Conservation (phyloP, 768 basidiomycete species). For the Phanerodontia chrysosporium region DNA sequence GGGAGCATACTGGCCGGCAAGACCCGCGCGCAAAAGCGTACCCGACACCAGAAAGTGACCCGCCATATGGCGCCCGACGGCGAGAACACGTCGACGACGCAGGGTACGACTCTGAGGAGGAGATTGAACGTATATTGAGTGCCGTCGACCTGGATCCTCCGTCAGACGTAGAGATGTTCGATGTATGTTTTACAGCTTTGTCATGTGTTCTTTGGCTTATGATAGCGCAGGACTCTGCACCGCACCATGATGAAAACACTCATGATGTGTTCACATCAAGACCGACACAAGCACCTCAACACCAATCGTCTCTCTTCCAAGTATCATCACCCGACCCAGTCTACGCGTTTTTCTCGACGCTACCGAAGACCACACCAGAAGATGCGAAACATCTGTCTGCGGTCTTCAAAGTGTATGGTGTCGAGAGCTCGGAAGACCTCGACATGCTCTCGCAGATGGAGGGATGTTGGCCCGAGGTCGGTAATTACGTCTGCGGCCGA, state of each 20-base stretch:
- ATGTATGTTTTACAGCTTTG: neutral
- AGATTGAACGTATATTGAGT: neutral
- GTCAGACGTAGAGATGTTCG: neutral
- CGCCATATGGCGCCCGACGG: neutral
- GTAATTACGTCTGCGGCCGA: neutral
- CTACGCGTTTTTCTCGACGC: neutral
- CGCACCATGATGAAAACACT: neutral
- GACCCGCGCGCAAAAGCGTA: neutral
- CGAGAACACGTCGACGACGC: neutral
- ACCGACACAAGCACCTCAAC: neutral
- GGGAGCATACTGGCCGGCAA: neutral
- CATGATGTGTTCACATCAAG: neutral
- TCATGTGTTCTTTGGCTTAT: neutral
- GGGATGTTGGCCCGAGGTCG: constrained; percentile 3
- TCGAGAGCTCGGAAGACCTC: constrained; percentile 1
- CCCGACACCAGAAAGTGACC: neutral
- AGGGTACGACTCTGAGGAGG: neutral
- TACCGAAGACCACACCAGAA: neutral
- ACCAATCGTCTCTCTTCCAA: neutral
- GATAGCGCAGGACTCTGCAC: neutral
- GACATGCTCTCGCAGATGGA: constrained; percentile 3
- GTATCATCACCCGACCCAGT: neutral
- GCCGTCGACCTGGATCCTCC: neutral
- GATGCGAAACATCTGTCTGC: neutral
- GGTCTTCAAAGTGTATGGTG: constrained; percentile 2